Evolutionary conservation across 257 asterid species (phyloP).

Genomic region (Buddleja alternifolia): DNA sequence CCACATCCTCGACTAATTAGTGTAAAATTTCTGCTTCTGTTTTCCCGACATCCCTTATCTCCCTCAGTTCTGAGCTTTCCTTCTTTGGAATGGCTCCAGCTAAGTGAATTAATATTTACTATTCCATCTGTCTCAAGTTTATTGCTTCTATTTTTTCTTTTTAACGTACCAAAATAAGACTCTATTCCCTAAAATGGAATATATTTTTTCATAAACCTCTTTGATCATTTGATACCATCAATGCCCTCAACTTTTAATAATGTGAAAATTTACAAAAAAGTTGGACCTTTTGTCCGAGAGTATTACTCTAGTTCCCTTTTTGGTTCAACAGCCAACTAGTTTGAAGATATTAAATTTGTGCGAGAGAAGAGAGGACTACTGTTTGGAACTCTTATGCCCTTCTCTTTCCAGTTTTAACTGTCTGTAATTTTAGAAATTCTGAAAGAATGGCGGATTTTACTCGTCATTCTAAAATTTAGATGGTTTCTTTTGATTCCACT

Average conservation of each 20-base stretch:
- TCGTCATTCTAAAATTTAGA: neutral
- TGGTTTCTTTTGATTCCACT: neutral
- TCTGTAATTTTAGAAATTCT: neutral
- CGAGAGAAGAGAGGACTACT: neutral
- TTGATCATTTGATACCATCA: no score
- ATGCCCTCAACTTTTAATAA: no score
- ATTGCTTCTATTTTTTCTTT: no score
- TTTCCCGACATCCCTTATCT: neutral
- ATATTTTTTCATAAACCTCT: no score
- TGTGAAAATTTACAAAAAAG: no score
- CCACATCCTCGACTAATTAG: neutral
- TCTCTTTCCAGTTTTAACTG: neutral
- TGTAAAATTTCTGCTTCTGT: neutral
- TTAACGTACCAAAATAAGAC: no score
- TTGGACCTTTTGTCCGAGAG: no score
- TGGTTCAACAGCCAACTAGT: neutral
- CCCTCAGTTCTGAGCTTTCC: neutral
- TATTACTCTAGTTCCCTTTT: neutral
- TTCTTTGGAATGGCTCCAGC: neutral
- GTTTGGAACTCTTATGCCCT: neutral
- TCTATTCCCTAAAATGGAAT: no score
- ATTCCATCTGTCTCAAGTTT: no score
- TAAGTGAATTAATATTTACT: neutral
- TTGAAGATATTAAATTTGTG: neutral
- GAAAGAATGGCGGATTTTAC: neutral